phyloP scores from a whole-genome alignment of 768 basidiomycete species.

The Agaricus subrufescens region DNA sequence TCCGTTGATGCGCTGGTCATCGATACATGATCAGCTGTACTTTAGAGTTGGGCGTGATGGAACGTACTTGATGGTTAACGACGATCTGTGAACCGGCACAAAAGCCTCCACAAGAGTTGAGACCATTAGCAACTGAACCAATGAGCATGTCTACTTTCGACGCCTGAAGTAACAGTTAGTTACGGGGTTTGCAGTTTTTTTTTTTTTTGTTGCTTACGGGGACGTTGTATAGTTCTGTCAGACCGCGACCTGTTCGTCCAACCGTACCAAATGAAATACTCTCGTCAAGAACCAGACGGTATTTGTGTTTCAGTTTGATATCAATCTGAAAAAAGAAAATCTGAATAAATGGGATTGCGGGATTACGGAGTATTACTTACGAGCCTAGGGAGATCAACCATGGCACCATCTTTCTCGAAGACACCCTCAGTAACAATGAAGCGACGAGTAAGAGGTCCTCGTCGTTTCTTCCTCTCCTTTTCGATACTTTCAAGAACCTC shows the following conservation, averaged over 20 bases:
- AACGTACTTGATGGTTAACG: slow-evolving; percentile 78
- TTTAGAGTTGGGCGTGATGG: background rate
- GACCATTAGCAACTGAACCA: slow-evolving; percentile 81
- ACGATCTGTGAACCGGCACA: slow-evolving; percentile 85
- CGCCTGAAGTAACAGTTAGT: slow-evolving; percentile 42
- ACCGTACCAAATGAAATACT: slow-evolving; percentile 90
- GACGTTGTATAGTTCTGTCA: slow-evolving; percentile 93
- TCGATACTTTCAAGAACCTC: slow-evolving; percentile 79
- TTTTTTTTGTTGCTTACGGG: slow-evolving; percentile 54
- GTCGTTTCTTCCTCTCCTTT: slow-evolving; percentile 85
- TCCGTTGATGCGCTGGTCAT: slow-evolving; percentile 82
- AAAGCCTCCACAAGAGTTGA: slow-evolving; percentile 88
- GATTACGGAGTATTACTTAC: slow-evolving; percentile 41
- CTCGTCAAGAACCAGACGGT: slow-evolving; percentile 92
- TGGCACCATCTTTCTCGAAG: slow-evolving; percentile 90
- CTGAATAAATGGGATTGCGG: background rate
- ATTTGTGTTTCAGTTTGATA: slow-evolving; percentile 93
- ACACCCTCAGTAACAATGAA: slow-evolving; percentile 98
- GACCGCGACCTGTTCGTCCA: slow-evolving; percentile 88
- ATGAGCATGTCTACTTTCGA: slow-evolving; percentile 92
- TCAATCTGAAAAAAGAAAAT: slow-evolving; percentile 58
- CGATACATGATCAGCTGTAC: background rate
- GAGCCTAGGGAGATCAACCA: slow-evolving; percentile 88
- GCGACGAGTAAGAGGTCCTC: slow-evolving; percentile 74
- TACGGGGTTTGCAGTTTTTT: background rate